phyloP scores from a whole-genome alignment of 192 early-diverging fungal species.

The Gonapodya prolifera region DNA sequence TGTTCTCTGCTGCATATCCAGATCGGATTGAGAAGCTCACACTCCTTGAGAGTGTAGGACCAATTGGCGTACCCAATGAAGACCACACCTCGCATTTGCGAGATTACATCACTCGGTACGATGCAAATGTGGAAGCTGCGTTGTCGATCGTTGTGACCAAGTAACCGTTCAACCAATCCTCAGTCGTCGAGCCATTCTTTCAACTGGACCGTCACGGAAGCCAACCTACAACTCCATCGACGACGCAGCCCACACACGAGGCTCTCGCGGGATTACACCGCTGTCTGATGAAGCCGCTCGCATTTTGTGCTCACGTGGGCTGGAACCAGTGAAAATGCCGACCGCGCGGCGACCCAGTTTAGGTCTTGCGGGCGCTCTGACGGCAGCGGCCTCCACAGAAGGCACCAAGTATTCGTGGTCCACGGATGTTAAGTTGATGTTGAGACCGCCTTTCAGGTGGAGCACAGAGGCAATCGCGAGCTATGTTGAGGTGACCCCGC shows the following conservation, averaged over 20 bases:
- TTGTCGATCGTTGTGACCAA: neutral
- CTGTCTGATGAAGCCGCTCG: neutral
- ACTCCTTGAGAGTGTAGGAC: neutral
- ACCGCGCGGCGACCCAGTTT: neutral
- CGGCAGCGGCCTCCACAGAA: neutral
- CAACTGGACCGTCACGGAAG: neutral
- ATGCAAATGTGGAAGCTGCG: neutral
- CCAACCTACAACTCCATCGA: neutral
- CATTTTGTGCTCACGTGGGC: neutral
- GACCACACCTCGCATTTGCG: neutral
- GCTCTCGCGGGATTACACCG: neutral
- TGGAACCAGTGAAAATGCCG: neutral
- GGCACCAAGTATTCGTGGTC: neutral
- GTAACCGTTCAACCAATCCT: neutral
- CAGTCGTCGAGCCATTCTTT: neutral
- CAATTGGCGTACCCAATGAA: neutral
- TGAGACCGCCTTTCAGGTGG: conserved; percentile 3
- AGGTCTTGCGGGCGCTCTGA: neutral
- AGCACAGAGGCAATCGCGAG: neutral
- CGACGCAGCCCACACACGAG: neutral
- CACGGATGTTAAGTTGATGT: neutral
- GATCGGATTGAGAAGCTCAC: neutral
- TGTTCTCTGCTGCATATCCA: neutral
- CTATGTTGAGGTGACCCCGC: neutral
- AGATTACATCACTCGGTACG: neutral